A percentile compares a stretch with the other conserved stretches of the same genome.
These are phyloP conservation scores for Camelina sativa DNA, from an alignment of 345 rosid genomes.

Conservation along the genomic window DNA sequence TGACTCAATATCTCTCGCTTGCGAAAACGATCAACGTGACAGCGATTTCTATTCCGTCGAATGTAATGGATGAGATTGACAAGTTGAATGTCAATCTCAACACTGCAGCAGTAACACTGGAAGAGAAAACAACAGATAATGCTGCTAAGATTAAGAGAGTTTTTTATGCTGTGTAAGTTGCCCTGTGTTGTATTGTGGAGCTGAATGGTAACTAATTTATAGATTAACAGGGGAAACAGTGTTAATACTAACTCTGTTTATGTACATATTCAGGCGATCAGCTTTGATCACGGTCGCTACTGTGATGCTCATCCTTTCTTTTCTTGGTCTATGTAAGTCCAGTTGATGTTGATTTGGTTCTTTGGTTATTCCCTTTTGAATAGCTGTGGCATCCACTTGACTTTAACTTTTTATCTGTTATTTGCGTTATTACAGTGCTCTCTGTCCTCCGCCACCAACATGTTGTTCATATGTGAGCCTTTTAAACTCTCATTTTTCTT, in stretches of 20 bases:
- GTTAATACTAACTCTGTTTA: slow-evolving; percentile 2
- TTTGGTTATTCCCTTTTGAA: neutral
- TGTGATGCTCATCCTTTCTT: slow-evolving; percentile 81
- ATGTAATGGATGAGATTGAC: slow-evolving; percentile 75
- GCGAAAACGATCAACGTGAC: slow-evolving; percentile 91
- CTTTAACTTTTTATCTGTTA: slow-evolving; percentile 18
- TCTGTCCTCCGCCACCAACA: slow-evolving; percentile 76
- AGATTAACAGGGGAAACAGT: neutral
- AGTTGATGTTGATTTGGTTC: slow-evolving; percentile 2
- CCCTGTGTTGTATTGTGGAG: slow-evolving; percentile 11
- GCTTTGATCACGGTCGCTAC: slow-evolving; percentile 80
- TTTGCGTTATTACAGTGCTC: slow-evolving; percentile 56
- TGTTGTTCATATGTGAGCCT: slow-evolving; percentile 76
- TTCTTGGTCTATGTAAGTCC: slow-evolving; percentile 83
- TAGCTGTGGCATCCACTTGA: slow-evolving; percentile 30
- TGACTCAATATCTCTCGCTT: slow-evolving; percentile 81
- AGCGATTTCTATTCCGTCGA: slow-evolving; percentile 70
- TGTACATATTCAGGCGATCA: slow-evolving; percentile 64
- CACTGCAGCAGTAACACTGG: slow-evolving; percentile 69
- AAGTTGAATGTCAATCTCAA: slow-evolving; percentile 74
- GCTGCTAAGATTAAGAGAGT: slow-evolving; percentile 68
- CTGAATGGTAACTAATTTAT: slow-evolving; percentile 1
- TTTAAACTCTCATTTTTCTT: slow-evolving; percentile 12
- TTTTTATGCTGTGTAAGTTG: slow-evolving; percentile 71
- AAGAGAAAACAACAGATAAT: slow-evolving; percentile 73